Evolutionary conservation across 2,329 filamentous ascomycete genomes (phyloP), one percentile per base, ranked within the genome.

Genomic region (Cercospora zeina): DNA sequence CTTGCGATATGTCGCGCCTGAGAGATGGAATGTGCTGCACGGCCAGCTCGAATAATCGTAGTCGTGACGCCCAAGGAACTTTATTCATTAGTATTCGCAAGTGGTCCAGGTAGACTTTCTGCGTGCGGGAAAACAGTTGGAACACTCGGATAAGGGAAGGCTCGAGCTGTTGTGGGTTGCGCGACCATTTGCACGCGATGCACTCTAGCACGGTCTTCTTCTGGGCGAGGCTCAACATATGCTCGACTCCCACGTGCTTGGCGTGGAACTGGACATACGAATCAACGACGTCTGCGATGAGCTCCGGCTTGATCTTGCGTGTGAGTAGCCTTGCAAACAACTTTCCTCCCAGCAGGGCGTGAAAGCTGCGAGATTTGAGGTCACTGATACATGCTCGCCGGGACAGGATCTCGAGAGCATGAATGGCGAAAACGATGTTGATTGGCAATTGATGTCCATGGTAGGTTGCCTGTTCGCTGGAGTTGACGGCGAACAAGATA

Each of bases 1-100:
- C 61, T n/a, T 36, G 37, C 1, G 62, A 54, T 42, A 67, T 63
- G 31, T 67, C 62, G 30, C 59, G 19, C 14, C 45, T n/a, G 16
- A 58, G 58, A 24, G 36, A 27, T n/a, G 50, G n/a, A 2, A 63
- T 31, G 37, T 62, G 31, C 21, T 24, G 47, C 49, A 61, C 45
- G 24, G 54, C n/a, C 11, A 62, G 34, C 11, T 49, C 51, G 4
- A 65, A 58, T n/a, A 63, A 34, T 21, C 54, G 34, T 19, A 55
- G 58, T 27, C 62, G 34, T 33, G 37, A 10, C 16, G 62, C 36
- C 50, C 58, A 56, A 13, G 34, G 33, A 3, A 55, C 42, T 30
- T 16, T 27, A 11, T 5, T 19, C 19, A 63, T 7, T 9, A 63
- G 34, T 11, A 4, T 24, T 30, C 34, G 14, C 19, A 61, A 10